Conservation (phyloP, 768 basidiomycete species). For the Mycena vulgaris region DNA sequence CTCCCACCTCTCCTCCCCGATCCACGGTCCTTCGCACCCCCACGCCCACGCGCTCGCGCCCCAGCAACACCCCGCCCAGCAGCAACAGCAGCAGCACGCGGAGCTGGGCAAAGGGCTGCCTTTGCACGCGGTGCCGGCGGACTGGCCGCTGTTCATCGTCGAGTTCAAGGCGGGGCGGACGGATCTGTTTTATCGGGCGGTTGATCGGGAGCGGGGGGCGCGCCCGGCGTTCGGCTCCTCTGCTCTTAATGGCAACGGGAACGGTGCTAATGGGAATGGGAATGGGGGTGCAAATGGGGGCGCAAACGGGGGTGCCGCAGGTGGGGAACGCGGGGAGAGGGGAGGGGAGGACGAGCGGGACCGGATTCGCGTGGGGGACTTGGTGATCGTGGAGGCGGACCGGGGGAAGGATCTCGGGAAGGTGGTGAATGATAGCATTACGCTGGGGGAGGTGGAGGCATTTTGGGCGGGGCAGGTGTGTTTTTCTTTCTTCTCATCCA, state of each 20-base stretch:
- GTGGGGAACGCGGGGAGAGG: background rate
- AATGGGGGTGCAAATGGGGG: too few species aligned
- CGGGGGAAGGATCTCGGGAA: conserved; percentile 94
- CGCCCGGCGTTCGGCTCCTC: too few species aligned
- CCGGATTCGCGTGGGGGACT: conserved; percentile 83
- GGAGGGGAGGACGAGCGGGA: conserved; percentile 12
- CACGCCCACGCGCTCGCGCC: too few species aligned
- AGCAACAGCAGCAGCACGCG: conserved; percentile 28
- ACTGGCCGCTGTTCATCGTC: conserved; percentile 95
- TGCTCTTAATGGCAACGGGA: background rate
- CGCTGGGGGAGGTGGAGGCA: conserved; percentile 90
- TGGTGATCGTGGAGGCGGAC: conserved; percentile 98
- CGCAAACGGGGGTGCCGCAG: background rate
- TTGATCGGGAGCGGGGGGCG: conserved; percentile 41
- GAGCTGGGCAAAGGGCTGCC: conserved; percentile 93
- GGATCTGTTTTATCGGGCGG: conserved; percentile 89
- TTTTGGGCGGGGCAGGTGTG: conserved; percentile 73
- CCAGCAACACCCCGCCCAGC: too few species aligned
- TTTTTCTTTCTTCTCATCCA: conserved; percentile 38
- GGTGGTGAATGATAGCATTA: conserved; percentile 92
- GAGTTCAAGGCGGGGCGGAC: conserved; percentile 98
- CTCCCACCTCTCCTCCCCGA: too few species aligned
- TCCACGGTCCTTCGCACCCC: too few species aligned
- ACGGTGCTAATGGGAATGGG: too few species aligned
- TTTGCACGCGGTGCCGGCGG: conserved; percentile 83